Evolutionary conservation across 352 stramenopile species (phyloP), one percentile per base, ranked within the genome.

Genomic region (Phytophthora aleatoria): DNA sequence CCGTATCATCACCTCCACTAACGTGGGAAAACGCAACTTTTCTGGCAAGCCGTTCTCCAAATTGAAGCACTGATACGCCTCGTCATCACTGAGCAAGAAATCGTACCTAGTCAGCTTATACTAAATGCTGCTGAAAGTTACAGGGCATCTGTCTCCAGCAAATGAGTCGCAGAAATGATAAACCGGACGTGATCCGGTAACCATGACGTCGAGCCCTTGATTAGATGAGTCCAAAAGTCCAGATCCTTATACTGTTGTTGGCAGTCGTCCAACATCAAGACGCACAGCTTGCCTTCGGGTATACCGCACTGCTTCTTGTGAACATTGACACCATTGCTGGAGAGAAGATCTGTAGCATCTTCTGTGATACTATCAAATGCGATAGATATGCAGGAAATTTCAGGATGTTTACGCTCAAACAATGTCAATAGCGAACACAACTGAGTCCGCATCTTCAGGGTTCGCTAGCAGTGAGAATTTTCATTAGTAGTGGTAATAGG

Each of bases 21-120:
- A 54, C 5, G 45, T 69, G 38, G 16, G 12, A 41, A 42, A 59
- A 16, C 13, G 38, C 12, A 64, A 50, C 0, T 20, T 7, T 20
- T 27, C 0, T 10, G 48, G 53, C 24, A 69, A 56, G 0, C 54
- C 61, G 54, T 58, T 69, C 16, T 35, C n/a, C 28, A 60, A 44
- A 6, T 7, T 16, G 0, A 69, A 59, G 15, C 11, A 55, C 38
- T 59, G 12, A 39, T 69, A 16, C 6, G 47, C 54, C 11, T 64
- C 61, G 1, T 69, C 61, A 50, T 15, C 64, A 30, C 20, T 20
- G 20, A 64, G 38, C 31, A 64, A 55, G 15, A 69, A 69, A 8
- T 64, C 61, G 12, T 59, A 10, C 31, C 61, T 69, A 30, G 28
- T 50, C 36, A 69, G 8, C 48, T 64, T 69, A 16, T 15, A 39